Conservation (phyloP, 2,329 filamentous ascomycete species). For the Pseudonectria foliicola region DNA sequence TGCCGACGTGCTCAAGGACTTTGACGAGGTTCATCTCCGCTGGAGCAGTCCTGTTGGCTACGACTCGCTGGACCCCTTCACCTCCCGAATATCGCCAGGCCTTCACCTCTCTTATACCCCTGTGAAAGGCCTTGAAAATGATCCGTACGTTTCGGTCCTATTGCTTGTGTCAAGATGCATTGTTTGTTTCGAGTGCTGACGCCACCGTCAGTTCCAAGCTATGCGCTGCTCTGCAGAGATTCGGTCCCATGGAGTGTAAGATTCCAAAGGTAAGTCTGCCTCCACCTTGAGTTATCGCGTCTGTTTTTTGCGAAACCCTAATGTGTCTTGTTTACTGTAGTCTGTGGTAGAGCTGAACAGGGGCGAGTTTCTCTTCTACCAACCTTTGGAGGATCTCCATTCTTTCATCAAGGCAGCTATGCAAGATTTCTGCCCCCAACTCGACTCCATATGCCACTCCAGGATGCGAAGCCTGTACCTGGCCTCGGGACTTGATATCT, state of each 20-base stretch:
- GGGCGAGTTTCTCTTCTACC: conserved; percentile 57
- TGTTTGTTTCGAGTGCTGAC: not conserved
- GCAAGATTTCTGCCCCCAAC: conserved; percentile 41
- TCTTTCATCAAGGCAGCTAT: conserved; percentile 47
- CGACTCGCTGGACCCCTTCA: conserved; percentile 59
- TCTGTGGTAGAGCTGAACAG: no score
- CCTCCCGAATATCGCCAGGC: conserved; percentile 69
- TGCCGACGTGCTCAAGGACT: conserved; percentile 52
- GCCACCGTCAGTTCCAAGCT: conserved; percentile 36
- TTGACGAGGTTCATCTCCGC: conserved; percentile 68
- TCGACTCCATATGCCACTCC: conserved; percentile 42
- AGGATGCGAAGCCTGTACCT: conserved; percentile 36
- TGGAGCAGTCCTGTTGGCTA: conserved; percentile 61
- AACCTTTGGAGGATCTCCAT: conserved; percentile 51
- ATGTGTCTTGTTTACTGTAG: no score
- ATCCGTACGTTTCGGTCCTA: conserved; percentile 15
- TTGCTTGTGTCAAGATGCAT: not conserved
- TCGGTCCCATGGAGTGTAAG: conserved; percentile 51
- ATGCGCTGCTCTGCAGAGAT: conserved; percentile 52
- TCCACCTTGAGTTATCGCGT: not conserved
- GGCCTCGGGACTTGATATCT: conserved; percentile 66
- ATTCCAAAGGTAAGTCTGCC: conserved; percentile 19
- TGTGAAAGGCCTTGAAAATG: conserved; percentile 3
- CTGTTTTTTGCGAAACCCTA: no score
- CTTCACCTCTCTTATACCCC: conserved; percentile 76